Evolutionary conservation across 108 stramenopile species (phyloP).

Genomic region (Discostella stelligeroides): DNA sequence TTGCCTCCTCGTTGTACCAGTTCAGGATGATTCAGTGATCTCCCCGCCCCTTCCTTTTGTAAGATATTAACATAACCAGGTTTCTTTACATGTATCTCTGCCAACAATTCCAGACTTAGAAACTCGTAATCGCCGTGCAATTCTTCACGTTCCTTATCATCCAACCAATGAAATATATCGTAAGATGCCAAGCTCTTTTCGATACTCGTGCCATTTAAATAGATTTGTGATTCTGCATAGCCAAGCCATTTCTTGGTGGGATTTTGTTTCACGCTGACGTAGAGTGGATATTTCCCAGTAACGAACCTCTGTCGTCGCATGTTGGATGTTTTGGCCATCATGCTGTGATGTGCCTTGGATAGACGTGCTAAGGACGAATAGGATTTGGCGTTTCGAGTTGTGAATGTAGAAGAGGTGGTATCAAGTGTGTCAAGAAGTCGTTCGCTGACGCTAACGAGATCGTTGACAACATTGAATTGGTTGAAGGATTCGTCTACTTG

Average conservation of each 20-base stretch:
- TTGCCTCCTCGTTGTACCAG: slow-evolving; percentile 4
- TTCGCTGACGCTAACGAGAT: neutral
- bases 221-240: slow-evolving; percentile 53
- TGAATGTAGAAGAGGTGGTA: slow-evolving; percentile 11
- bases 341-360: slow-evolving; percentile 61
- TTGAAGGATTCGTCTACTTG: slow-evolving; percentile 1
- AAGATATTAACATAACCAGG: slow-evolving; percentile 80
- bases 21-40: slow-evolving; percentile 35
- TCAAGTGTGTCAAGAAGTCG: slow-evolving; percentile 1
- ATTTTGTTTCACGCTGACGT: slow-evolving; percentile 63
- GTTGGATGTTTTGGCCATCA: slow-evolving; percentile 56
- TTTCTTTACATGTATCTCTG: slow-evolving; percentile 71
- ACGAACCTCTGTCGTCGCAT: slow-evolving; percentile 74
- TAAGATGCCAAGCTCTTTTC: slow-evolving; percentile 66
- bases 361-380: slow-evolving; percentile 20
- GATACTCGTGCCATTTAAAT: slow-evolving; percentile 72
- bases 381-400: slow-evolving; percentile 1
- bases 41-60: slow-evolving; percentile 56
- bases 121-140: slow-evolving; percentile 63
- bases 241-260: slow-evolving; percentile 74
- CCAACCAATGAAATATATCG: slow-evolving; percentile 79
- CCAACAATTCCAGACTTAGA: slow-evolving; percentile 72
- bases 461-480: neutral
- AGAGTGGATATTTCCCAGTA: slow-evolving; percentile 72
- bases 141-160: slow-evolving; percentile 58